Evolutionary conservation across 129 eudicot species (phyloP), one percentile per base, ranked within the genome.

Genomic region (Saposhnikovia divaricata): DNA sequence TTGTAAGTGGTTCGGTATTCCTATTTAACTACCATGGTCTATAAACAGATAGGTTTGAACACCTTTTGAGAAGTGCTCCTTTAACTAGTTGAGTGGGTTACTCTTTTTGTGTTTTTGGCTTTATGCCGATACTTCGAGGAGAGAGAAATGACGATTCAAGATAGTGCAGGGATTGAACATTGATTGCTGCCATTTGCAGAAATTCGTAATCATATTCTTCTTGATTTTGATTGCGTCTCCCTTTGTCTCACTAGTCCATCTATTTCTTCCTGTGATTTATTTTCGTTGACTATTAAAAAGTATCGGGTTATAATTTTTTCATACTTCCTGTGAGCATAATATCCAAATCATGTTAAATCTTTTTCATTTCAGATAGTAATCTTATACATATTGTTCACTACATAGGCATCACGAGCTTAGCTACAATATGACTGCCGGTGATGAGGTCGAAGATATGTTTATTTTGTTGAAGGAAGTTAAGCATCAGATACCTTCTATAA

Each of bases 401-500:
- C 76, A 65, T 63, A 94, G 98, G 91, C 91, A 85, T 79, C 91
- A 84, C 59, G 85, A 84, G 23, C 93, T 94, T 55, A 90, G 91
- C 85, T 94, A 94, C 89, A 86, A 83, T 75, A 83, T 73, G 82
- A 94, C 98, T 71, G 85, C 90, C 38, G 98, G 98, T 76, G 98
- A 94, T 87, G 98, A 94, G 88, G 98, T 94, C 74, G 98, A 94
- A 90, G 98, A 94, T 85, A 86, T 94, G 98, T 90, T 87, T 69
- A 83, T 91, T 50, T 75, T 94, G 79, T 83, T 94, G 63, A 91
- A 88, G 77, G 98, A 94, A 90, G 91, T 94, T 45, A 87, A 90
- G 85, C 83, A 63, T 40, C 90, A 90, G 83, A 90, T 94, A 85
- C 97, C 98, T 39, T 85, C 93, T 77, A 70, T 94, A 6, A 74